These are phyloP conservation scores for Pyrus hybrid DNA, from an alignment of 331 rosid species.

Conservation along the genomic window DNA sequence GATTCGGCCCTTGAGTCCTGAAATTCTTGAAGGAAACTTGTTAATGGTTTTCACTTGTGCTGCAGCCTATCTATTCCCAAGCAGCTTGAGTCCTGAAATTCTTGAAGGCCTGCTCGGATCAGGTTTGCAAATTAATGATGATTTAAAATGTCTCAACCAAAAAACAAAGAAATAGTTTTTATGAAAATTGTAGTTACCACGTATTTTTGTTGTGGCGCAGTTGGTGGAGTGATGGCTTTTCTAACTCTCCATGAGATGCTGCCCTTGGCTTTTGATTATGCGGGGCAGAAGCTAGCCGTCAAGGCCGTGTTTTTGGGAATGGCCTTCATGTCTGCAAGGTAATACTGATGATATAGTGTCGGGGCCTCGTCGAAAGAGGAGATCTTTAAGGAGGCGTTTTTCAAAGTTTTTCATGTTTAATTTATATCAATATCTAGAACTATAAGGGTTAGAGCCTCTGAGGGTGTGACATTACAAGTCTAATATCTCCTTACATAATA, in stretches of 20 bases:
- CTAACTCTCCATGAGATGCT: slow-evolving; percentile 95
- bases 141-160: neutral
- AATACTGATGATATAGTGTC: neutral
- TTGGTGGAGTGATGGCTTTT: slow-evolving; percentile 98
- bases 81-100: slow-evolving; percentile 88
- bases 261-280: slow-evolving; percentile 94
- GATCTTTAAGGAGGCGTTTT: neutral
- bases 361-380: no score
- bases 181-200: neutral
- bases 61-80: slow-evolving; percentile 92
- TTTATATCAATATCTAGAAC: neutral
- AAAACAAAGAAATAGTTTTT: neutral
- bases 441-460: neutral
- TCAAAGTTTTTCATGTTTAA: neutral
- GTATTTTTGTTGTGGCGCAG: slow-evolving; percentile 29
- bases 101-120: slow-evolving; percentile 96
- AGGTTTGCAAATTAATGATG: slow-evolving; percentile 38
- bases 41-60: slow-evolving; percentile 8
- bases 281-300: slow-evolving; percentile 88
- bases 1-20: neutral
- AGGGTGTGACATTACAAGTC: neutral
- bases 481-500: neutral
- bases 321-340: slow-evolving; percentile 99
- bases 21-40: neutral
- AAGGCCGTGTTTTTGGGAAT: slow-evolving; percentile 94